Evolutionary conservation across 2,329 filamentous ascomycete species (phyloP).

Genomic region (Aspergillus luchuensis): DNA sequence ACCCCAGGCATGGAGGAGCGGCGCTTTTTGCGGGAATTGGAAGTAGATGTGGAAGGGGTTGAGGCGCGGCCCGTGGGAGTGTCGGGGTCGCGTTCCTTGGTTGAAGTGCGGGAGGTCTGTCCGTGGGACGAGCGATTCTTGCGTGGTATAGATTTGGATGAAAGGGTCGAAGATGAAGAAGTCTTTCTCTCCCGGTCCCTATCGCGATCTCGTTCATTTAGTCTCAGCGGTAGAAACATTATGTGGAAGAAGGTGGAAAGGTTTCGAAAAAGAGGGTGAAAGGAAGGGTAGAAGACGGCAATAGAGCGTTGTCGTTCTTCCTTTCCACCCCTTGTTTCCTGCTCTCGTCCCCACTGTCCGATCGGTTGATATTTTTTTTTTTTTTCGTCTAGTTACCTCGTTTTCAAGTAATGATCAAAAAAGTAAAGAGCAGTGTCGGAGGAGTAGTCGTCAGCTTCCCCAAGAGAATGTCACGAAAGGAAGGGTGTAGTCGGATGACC

Average conservation of each 20-base stretch:
- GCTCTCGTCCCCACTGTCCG: conserved; percentile 11
- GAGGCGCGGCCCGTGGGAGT: conserved; percentile 32
- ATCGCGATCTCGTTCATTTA: conserved; percentile 38
- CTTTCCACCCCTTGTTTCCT: conserved; percentile 17
- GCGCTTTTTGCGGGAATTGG: conserved; percentile 30
- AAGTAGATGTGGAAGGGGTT: conserved; percentile 27
- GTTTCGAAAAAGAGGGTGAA: conserved; percentile 30
- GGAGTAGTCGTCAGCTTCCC: not conserved
- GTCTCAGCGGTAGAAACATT: conserved; percentile 44
- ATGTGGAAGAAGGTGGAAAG: conserved; percentile 25
- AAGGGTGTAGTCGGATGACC: conserved; percentile 4
- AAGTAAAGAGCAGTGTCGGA: not conserved
- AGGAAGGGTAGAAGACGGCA: conserved; percentile 22
- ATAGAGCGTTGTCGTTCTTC: conserved; percentile 16
- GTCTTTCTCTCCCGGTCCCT: conserved; percentile 31
- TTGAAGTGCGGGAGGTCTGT: conserved; percentile 34
- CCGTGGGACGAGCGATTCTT: conserved; percentile 35
- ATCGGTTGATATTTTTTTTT: conserved; percentile 7
- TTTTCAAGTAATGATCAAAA: conserved; percentile 3
- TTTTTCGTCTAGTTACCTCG: conserved; percentile 30
- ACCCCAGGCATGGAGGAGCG: conserved; percentile 58
- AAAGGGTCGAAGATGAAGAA: conserved; percentile 29
- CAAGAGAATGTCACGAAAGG: conserved; percentile 4
- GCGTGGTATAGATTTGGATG: conserved; percentile 31
- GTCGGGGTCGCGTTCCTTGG: conserved; percentile 38